Percentiles rank a stretch among this genome's conserved stretches.
Evolutionary conservation across 2,329 filamentous ascomycete genomes (phyloP).

Genomic region (Ophiocordyceps camponoti-leonardi): DNA sequence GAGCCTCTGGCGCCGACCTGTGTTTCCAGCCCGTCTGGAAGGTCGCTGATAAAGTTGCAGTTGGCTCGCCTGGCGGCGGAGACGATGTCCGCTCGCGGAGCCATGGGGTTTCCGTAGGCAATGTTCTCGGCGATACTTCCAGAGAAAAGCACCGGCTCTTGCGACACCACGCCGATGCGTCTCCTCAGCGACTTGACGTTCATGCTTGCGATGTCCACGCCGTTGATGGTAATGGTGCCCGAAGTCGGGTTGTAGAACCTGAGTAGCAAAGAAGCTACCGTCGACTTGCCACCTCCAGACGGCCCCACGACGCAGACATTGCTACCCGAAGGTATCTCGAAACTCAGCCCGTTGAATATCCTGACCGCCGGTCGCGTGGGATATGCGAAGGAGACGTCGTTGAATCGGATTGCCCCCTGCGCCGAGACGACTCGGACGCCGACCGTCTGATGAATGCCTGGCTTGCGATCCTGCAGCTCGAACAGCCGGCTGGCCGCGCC

Average conservation of each 20-base stretch:
- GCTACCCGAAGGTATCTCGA: constrained; percentile 80
- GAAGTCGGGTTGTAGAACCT: constrained; percentile 76
- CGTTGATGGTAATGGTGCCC: constrained; percentile 69
- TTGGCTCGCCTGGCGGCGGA: constrained; percentile 81
- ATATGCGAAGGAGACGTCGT: constrained; percentile 75
- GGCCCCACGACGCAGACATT: constrained; percentile 96
- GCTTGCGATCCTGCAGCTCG: constrained; percentile 80
- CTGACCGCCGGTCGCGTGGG: constrained; percentile 80
- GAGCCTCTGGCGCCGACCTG: constrained; percentile 83
- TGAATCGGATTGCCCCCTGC: constrained; percentile 75
- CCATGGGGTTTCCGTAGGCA: constrained; percentile 69
- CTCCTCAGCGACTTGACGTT: constrained; percentile 86
- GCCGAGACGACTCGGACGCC: constrained; percentile 67
- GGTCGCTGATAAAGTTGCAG: constrained; percentile 91
- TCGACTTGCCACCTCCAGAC: constrained; percentile 91
- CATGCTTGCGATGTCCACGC: constrained; percentile 65
- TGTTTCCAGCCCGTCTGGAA: constrained; percentile 89
- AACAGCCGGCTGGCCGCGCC: constrained; percentile 93
- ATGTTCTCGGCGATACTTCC: constrained; percentile 81
- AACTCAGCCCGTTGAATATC: constrained; percentile 80
- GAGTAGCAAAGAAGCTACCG: constrained; percentile 77
- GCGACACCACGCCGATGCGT: constrained; percentile 86
- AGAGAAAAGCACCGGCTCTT: constrained; percentile 86
- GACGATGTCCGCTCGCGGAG: constrained; percentile 65
- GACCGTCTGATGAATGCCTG: constrained; percentile 73